Percentiles rank a stretch among this genome's conserved stretches.
Evolutionary conservation across 2,329 filamentous ascomycete genomes (phyloP).

Genomic region (Colletotrichum abscissum): DNA sequence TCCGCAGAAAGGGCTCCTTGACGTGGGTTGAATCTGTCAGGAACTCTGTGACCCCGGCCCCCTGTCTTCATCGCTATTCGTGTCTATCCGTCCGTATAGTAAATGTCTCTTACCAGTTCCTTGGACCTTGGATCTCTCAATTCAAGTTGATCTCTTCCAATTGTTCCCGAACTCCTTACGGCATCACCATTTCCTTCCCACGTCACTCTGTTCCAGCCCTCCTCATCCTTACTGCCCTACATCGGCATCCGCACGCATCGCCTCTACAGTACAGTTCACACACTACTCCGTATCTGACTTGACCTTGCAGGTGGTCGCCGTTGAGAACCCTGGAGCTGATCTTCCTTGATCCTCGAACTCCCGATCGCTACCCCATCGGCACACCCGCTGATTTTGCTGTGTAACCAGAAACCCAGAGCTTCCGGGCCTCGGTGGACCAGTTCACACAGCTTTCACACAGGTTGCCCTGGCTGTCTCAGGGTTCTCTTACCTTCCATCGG

Average conservation of each 20-base stretch:
- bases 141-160: slow-evolving; percentile 11
- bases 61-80: neutral
- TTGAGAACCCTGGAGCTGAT: slow-evolving; percentile 16
- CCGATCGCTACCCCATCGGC: neutral
- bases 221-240: slow-evolving; percentile 6
- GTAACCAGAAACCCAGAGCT: neutral
- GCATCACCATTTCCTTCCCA: slow-evolving; percentile 11
- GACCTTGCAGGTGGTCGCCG: slow-evolving; percentile 2
- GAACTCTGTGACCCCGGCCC: slow-evolving; percentile 22
- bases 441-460: neutral
- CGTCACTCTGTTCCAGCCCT: neutral
- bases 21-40: slow-evolving; percentile 8
- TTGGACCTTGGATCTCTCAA: neutral
- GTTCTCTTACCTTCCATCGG: slow-evolving; percentile 15
- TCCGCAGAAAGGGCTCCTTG: slow-evolving; percentile 19
- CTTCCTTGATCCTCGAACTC: neutral
- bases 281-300: neutral
- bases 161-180: slow-evolving; percentile 23
- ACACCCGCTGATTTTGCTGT: neutral
- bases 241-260: neutral
- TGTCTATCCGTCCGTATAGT: neutral
- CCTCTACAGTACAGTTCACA: too few species aligned
- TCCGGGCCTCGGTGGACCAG: slow-evolving; percentile 9
- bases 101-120: neutral
- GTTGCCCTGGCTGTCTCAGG: slow-evolving; percentile 8